Evolutionary conservation across 1,139 yeast species (phyloP).

Genomic region (Sugiyamaella novakii): DNA sequence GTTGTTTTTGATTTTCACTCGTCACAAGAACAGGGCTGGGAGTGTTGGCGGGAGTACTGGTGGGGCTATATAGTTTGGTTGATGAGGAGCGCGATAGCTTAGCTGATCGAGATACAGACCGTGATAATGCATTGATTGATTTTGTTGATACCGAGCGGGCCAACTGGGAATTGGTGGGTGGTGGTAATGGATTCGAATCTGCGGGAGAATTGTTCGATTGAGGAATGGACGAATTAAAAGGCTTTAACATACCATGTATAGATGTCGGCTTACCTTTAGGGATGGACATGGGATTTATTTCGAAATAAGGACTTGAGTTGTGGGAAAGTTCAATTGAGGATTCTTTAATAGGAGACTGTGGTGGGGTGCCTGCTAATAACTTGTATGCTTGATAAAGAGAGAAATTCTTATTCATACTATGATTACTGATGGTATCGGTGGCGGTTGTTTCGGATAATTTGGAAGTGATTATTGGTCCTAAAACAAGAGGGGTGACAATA

Average conservation of each 20-base stretch:
- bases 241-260: not conserved
- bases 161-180: conserved; percentile 1
- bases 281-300: not conserved
- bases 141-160: conserved; percentile 1
- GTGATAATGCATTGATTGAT: conserved; percentile 3
- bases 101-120: not conserved
- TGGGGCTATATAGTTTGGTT: not conserved
- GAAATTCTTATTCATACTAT: conserved; percentile 4
- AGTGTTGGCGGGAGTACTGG: not conserved
- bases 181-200: not conserved
- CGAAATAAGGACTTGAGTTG: not conserved
- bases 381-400: conserved; percentile 12
- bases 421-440: not conserved
- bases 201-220: not conserved
- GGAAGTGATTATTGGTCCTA: conserved; percentile 32
- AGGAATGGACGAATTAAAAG: not conserved
- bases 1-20: not conserved
- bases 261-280: conserved; percentile 4
- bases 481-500: conserved; percentile 31
- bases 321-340: conserved; percentile 4
- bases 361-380: conserved; percentile 13
- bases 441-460: not conserved
- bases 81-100: conserved; percentile 9
- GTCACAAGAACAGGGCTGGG: not conserved
- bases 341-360: conserved; percentile 8